Evolutionary conservation across 495 filamentous ascomycete species (phyloP), one percentile per base, ranked within the genome.

Genomic region (Cercophora samala): DNA sequence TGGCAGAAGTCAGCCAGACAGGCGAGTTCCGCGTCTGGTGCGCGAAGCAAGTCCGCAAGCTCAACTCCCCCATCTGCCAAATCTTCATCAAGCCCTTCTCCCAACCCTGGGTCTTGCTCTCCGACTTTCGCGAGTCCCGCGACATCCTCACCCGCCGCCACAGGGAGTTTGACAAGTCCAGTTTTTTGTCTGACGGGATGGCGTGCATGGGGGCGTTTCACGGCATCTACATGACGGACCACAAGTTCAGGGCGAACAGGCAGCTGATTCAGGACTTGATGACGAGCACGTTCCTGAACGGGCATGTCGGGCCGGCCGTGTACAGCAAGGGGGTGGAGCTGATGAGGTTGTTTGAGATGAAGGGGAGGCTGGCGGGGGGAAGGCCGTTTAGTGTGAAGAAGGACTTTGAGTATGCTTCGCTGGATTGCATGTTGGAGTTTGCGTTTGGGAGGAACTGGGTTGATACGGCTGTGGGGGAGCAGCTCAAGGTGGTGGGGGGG

Each of bases 91-190:
- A 63, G 32, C 60, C 60, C 6, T 51, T 63, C 17, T 23, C 5
- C 32, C n/a, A 51, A 26, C 60, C 60, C n/a, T 51, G 26, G 60
- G 8, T 63, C 1, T 11, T 63, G 9, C 58, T 46, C 37, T 46
- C 37, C 37, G 37, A 46, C 37, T 46, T 46, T 46, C 37, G 37
- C 37, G 80, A 83, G 68, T 63, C 72, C 25, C 72, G 76, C 59
- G 81, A 84, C 68, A 75, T 82, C 22, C 68, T 81, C 13, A 60
- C 78, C 18, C 75, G 77, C 2, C 76, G 81, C 2, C 64, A 60
- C 52, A 78, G 75, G 60, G 80, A 82, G 58, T 81, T 82, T 62
- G 79, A 83, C 64, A 65, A 75, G 5, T 73, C 76, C 22, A 23
- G 56, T n/a, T 64, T 74, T 17, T 66, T 73, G 8, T 66, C 60